These are phyloP conservation scores for Speleostelium caveatum DNA, from an alignment of 78 protist species.

Conservation along the genomic window DNA sequence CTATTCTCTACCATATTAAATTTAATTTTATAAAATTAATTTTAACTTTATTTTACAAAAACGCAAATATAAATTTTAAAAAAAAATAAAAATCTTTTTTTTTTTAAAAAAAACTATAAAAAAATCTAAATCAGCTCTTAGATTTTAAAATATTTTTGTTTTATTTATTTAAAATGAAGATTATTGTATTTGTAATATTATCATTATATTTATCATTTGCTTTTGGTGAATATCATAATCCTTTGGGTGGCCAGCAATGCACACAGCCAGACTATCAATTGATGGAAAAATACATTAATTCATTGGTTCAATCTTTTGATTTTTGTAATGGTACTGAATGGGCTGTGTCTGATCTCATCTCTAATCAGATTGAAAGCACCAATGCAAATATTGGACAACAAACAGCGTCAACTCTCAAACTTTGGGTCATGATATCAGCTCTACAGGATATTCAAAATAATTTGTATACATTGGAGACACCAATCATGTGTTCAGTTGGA, in stretches of 20 bases:
- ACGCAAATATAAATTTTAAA: neutral
- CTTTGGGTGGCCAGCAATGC: neutral
- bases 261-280: slow-evolving; percentile 13
- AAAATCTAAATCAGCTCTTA: neutral
- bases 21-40: no score
- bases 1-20: neutral
- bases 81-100: no score
- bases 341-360: slow-evolving; percentile 43
- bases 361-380: neutral
- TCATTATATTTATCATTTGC: neutral
- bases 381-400: slow-evolving; percentile 32
- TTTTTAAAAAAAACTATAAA: no score
- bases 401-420: slow-evolving; percentile 67
- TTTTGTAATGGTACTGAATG: slow-evolving; percentile 75
- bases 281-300: slow-evolving; percentile 10
- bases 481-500: slow-evolving; percentile 34
- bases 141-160: neutral
- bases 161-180: no score
- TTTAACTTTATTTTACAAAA: neutral
- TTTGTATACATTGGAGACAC: slow-evolving; percentile 30
- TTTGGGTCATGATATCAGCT: slow-evolving; percentile 59
- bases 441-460: slow-evolving; percentile 46
- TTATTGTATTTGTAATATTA: neutral
- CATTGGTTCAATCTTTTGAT: slow-evolving; percentile 32
- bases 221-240: neutral